phyloP scores from a whole-genome alignment of 208 protist genomes.

The Trypanosomatidae sp. region DNA sequence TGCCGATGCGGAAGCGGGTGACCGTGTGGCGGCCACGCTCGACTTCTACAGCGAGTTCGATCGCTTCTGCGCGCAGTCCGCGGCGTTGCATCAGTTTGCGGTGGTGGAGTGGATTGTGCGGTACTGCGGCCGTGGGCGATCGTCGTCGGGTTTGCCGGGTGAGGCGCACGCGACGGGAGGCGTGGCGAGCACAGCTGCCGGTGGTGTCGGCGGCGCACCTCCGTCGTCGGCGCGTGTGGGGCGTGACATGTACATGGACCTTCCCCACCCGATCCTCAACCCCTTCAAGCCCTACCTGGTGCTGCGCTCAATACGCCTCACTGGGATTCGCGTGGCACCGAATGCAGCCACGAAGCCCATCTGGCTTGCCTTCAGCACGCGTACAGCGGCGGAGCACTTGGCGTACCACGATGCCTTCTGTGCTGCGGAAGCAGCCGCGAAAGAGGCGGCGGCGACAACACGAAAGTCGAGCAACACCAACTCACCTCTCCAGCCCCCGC shows the following conservation, averaged over 20 bases:
- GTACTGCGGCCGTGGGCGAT: slow-evolving; percentile 31
- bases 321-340: slow-evolving; percentile 28
- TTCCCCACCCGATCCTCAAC: slow-evolving; percentile 34
- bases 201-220: neutral
- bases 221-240: neutral
- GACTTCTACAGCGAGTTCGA: slow-evolving; percentile 37
- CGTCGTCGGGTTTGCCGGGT: too few species aligned
- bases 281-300: slow-evolving; percentile 40
- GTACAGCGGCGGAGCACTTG: slow-evolving; percentile 25
- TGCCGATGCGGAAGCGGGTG: slow-evolving; percentile 9
- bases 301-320: slow-evolving; percentile 30
- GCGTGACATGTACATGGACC: slow-evolving; percentile 27
- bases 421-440: too few species aligned
- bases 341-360: slow-evolving; percentile 37
- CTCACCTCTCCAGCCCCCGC: too few species aligned
- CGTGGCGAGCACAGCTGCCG: too few species aligned
- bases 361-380: slow-evolving; percentile 47
- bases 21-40: slow-evolving; percentile 30
- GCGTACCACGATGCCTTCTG: too few species aligned
- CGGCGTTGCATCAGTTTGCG: slow-evolving; percentile 5
- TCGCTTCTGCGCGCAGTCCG: slow-evolving; percentile 29
- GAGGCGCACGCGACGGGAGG: too few species aligned
- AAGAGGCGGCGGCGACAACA: too few species aligned
- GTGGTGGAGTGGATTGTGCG: slow-evolving; percentile 31
- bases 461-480: too few species aligned